These are phyloP conservation scores for Cytospora chrysosperma DNA, from an alignment of 2,329 filamentous ascomycete species.

Conservation along the genomic window DNA sequence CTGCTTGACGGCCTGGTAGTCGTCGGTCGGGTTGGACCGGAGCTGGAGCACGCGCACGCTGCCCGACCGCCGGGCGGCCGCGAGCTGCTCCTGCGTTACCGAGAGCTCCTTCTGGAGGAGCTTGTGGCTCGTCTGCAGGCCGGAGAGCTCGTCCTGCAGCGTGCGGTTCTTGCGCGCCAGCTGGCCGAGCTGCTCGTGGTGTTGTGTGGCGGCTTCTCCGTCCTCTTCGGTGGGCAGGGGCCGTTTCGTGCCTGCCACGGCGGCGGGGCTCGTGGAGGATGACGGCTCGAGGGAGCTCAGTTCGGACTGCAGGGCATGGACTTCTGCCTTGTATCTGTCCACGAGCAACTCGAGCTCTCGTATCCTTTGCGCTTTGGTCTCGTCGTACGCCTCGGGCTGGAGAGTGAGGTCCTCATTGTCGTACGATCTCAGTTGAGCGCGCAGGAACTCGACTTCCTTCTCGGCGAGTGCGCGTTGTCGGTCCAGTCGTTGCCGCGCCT, in stretches of 20 bases:
- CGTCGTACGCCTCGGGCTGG: slow-evolving; percentile 75
- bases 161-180: slow-evolving; percentile 85
- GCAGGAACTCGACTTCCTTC: slow-evolving; percentile 92
- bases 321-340: slow-evolving; percentile 80
- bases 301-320: slow-evolving; percentile 71
- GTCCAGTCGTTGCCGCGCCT: slow-evolving; percentile 73
- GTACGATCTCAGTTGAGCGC: slow-evolving; percentile 85
- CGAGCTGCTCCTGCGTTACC: slow-evolving; percentile 71
- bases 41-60: slow-evolving; percentile 82
- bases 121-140: slow-evolving; percentile 66
- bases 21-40: slow-evolving; percentile 86
- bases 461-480: slow-evolving; percentile 80
- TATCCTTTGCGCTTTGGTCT: slow-evolving; percentile 70
- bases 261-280: slow-evolving; percentile 31
- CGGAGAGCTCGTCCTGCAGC: slow-evolving; percentile 73
- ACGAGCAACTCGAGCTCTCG: slow-evolving; percentile 82
- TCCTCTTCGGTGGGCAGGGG: slow-evolving; percentile 53
- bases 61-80: slow-evolving; percentile 61
- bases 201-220: slow-evolving; percentile 26
- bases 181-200: slow-evolving; percentile 74
- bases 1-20: slow-evolving; percentile 80
- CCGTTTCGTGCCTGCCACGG: slow-evolving; percentile 60
- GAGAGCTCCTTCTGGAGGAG: slow-evolving; percentile 74
- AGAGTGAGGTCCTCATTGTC: slow-evolving; percentile 87
- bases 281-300: slow-evolving; percentile 63